Evolutionary conservation across 225 moss, liverwort and hornwort species (phyloP), one percentile per base, ranked within the genome.

Genomic region (Physcomitrellopsis africana): DNA sequence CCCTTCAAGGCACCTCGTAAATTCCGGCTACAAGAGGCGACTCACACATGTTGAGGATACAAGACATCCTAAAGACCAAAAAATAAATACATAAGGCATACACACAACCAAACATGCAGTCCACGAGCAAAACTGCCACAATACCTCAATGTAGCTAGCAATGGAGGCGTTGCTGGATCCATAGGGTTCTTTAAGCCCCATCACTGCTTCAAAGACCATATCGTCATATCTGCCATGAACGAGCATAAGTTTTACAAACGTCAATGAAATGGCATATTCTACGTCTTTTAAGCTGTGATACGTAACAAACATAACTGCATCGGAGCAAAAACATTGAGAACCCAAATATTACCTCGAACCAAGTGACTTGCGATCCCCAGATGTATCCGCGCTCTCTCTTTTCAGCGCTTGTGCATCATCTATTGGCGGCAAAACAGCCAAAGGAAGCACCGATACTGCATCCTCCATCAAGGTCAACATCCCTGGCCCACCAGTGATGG

Each of bases 391-490:
- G 63, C 92, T 87, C 86, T 85, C 82, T 80, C 89, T 47, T 86
- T 90, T 85, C 85, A 83, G 70, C 86, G 60, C 80, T 74, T 86
- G 87, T 45, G 77, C 42, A 61, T 85, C 63, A 74, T 87, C 83
- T 74, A 68, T 79, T 52, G 85, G 70, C 72, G 89, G 82, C 75
- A 89, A 44, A 80, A 76, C 75, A 88, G 82, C 77, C 85, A 65
- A 49, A 80, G 85, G 70, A 80, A 69, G 77, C 86, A 83, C 87
- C 64, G 93, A 85, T 8, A 86, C 92, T 65, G 93, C 93, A 67
- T 99, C 99, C 80, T 99, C 99, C 90, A 99, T 93, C 85, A 99
- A 80, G 41, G 95, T 99, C 89, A 95, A 53, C 74, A 99, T 89
- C 78, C 92, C 99, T 42, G 91, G 70, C 57, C 85, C 85, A 57